These are phyloP conservation scores for Alectoria sarmentosa DNA, from an alignment of 495 filamentous ascomycete species.

Conservation along the genomic window DNA sequence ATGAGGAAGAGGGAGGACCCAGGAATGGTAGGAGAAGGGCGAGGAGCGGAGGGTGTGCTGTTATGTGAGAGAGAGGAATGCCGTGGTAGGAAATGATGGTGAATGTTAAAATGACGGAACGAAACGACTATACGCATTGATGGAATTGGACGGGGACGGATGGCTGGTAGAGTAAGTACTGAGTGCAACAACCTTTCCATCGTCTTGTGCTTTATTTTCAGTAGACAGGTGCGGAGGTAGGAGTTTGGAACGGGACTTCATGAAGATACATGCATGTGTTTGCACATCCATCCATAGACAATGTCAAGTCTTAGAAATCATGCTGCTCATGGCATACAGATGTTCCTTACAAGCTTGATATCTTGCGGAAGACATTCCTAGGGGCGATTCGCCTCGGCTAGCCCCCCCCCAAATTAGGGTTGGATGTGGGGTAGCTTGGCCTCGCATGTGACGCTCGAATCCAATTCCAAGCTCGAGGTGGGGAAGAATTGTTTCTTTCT, in stretches of 20 bases:
- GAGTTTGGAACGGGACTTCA: neutral
- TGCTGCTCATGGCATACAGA: neutral
- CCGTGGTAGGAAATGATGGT: neutral
- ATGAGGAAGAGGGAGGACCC: constrained; percentile 62
- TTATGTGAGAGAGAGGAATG: constrained; percentile 42
- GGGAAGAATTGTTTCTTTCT: constrained; percentile 2
- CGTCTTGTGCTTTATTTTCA: neutral
- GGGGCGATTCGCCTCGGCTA: neutral
- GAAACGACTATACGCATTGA: neutral
- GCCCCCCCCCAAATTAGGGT: neutral
- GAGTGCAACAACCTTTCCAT: neutral
- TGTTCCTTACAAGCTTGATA: neutral
- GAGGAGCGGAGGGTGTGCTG: constrained; percentile 47
- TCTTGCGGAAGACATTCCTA: neutral
- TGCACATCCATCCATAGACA: neutral
- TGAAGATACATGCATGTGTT: neutral
- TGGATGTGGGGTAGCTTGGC: constrained; percentile 2
- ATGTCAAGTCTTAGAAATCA: neutral
- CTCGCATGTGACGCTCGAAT: constrained; percentile 14
- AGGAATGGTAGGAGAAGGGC: constrained; percentile 44
- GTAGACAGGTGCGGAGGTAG: neutral
- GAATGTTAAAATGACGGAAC: neutral
- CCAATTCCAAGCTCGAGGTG: constrained; percentile 8
- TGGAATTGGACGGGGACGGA: neutral
- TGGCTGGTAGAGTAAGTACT: no score